phyloP scores from a whole-genome alignment of 2,329 filamentous ascomycete species.

The Sodiomyces alkalinus region DNA sequence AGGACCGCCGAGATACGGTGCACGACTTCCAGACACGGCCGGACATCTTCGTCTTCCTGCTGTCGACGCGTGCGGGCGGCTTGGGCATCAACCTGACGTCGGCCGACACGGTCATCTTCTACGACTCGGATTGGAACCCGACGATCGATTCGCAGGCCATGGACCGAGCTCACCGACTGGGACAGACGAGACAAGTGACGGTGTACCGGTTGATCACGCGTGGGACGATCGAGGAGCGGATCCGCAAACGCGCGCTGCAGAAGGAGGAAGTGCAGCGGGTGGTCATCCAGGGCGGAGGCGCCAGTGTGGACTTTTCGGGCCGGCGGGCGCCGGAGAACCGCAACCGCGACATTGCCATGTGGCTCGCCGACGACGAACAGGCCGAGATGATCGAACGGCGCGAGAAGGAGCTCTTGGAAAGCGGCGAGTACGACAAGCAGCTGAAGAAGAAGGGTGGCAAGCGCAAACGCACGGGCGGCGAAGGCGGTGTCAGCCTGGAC shows the following conservation, averaged over 20 bases:
- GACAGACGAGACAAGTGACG: constrained; percentile 88
- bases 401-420: constrained; percentile 72
- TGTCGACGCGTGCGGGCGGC: constrained; percentile 92
- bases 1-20: constrained; percentile 92
- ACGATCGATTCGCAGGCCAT: constrained; percentile 98
- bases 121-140: constrained; percentile 98
- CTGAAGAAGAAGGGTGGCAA: constrained; percentile 45
- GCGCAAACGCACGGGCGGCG: constrained; percentile 35
- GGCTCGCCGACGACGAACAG: constrained; percentile 94
- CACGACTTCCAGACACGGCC: constrained; percentile 89
- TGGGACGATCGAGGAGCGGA: constrained; percentile 94
- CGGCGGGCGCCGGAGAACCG: constrained; percentile 75
- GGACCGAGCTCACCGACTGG: constrained; percentile 95
- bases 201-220: constrained; percentile 96
- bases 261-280: constrained; percentile 98
- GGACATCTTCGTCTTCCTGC: constrained; percentile 91
- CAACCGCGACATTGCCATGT: constrained; percentile 97
- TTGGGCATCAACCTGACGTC: constrained; percentile 94
- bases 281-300: constrained; percentile 83
- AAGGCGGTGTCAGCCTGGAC: constrained; percentile 52
- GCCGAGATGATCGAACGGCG: constrained; percentile 86
- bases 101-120: constrained; percentile 98
- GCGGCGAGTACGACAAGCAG: constrained; percentile 52
- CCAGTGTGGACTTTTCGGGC: constrained; percentile 92
- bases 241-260: constrained; percentile 88